Evolutionary conservation across 352 stramenopile species (phyloP).

Genomic region (Phytophthora pinifolia): DNA sequence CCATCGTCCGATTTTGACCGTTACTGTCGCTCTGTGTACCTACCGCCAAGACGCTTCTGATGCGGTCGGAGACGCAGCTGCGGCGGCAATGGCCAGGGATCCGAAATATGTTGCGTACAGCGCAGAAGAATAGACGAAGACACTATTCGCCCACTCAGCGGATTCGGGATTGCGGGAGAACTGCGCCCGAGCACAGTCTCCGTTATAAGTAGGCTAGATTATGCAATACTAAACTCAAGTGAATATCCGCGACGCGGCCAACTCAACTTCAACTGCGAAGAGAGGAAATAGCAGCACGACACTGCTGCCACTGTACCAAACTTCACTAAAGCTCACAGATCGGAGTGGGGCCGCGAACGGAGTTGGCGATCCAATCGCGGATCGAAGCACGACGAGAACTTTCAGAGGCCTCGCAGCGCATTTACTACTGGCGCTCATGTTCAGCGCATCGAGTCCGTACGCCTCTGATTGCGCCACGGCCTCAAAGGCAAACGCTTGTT

Average conservation of each 20-base stretch:
- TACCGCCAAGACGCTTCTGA: too few relatives aligned
- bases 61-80: too few relatives aligned
- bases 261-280: too few relatives aligned
- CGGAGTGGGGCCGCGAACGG: not conserved
- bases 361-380: not conserved
- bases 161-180: not conserved
- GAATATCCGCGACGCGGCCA: not conserved
- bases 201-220: not conserved
- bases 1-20: too few relatives aligned
- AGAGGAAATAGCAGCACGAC: too few relatives aligned
- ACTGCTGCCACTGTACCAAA: too few relatives aligned
- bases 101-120: too few relatives aligned
- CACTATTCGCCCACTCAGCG: not conserved
- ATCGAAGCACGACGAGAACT: not conserved
- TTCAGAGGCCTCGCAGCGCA: slow-evolving; percentile 1
- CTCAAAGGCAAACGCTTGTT: not conserved
- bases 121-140: too few relatives aligned
- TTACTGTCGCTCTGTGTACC: too few relatives aligned
- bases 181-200: not conserved
- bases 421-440: slow-evolving; percentile 1
- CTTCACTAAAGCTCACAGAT: too few relatives aligned
- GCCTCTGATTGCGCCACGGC: not conserved
- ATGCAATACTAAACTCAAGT: not conserved
- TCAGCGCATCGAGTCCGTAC: not conserved
- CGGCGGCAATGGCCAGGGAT: too few relatives aligned